These are phyloP conservation scores for Pleurotus citrinopileatus DNA, from an alignment of 768 basidiomycete genomes.

Conservation along the genomic window DNA sequence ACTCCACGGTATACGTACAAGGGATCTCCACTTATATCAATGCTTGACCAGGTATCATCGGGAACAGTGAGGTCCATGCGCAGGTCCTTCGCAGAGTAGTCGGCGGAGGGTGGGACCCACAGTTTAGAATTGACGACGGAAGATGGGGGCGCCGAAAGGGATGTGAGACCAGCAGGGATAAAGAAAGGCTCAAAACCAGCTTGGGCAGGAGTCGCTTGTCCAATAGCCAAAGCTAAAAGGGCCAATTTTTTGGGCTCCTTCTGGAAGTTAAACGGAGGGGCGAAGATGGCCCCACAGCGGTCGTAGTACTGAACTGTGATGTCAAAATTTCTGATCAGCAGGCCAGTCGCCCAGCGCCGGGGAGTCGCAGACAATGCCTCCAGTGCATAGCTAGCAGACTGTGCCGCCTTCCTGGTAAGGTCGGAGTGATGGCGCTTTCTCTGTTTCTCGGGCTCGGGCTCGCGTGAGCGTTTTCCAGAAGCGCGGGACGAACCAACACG, in stretches of 20 bases:
- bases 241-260: constrained; percentile 17
- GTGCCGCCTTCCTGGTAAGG: not conserved
- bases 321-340: constrained; percentile 16
- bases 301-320: constrained; percentile 27
- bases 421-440: too few relatives aligned
- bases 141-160: not conserved
- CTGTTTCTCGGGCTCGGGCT: too few relatives aligned
- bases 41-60: not conserved
- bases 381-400: constrained; percentile 14
- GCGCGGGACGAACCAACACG: too few relatives aligned
- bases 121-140: not conserved
- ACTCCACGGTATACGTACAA: constrained; percentile 13
- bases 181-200: constrained; percentile 18
- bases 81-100: not conserved
- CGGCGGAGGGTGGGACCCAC: not conserved
- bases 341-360: constrained; percentile 19
- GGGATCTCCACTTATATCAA: not conserved
- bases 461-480: too few relatives aligned
- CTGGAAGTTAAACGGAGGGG: constrained; percentile 18
- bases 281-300: constrained; percentile 18
- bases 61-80: not conserved
- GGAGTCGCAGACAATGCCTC: constrained; percentile 15
- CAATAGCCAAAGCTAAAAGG: constrained; percentile 12
- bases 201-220: not conserved
- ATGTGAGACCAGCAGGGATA: constrained; percentile 3